Base-by-base conservation (phyloP, 148 eudicot genomes). In the Selenicereus undatus region DNA sequence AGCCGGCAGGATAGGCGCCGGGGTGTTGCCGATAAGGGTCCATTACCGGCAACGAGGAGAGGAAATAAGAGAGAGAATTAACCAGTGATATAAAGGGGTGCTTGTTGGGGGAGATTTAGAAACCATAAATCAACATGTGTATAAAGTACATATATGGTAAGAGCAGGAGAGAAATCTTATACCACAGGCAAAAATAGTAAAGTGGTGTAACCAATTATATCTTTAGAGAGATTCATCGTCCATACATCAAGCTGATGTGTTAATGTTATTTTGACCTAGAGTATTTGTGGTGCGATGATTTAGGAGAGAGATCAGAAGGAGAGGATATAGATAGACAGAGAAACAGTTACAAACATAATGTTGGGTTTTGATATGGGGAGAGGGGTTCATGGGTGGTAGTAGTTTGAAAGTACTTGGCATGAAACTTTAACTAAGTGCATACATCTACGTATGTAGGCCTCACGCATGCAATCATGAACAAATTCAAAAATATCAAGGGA, bases 11-110 rank as follows among this genome's bases (percentile, higher is more conserved):
- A 13, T 9, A 13, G 54, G 14, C 14, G 58, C 58, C 58, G 58
- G 17, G 27, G 69, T n/a, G 69, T 24, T 64, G 69, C 69, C 69
- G 69, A 64, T 64, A 64, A 64, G 69, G 30, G 69, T 64, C 69
- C 69, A 64, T 64, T 64, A 64, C 24, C 69, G 69, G 69, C 69
- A 64, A 64, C 69, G 69, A 27, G 58, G 29, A 9, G 69, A 24
- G 69, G 24, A 11, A 8, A 3, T 12, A 52, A 52, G 58, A 17
- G 18, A 52, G 58, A 52, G 18, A 9, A 52, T 11, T 52, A 17
- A 17, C 58, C 43, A 1, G 43, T 2, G 43, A 39, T 39, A 39
- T 39, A 4, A 52, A 52, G 58, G 16, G 8, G 58, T 17, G 11
- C 11, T 52, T 52, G 58, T 52, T 12, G 58, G 18, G 18, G 18